Conservation (phyloP, 2,329 filamentous ascomycete genomes). For the Sclerotinia spermophila region DNA sequence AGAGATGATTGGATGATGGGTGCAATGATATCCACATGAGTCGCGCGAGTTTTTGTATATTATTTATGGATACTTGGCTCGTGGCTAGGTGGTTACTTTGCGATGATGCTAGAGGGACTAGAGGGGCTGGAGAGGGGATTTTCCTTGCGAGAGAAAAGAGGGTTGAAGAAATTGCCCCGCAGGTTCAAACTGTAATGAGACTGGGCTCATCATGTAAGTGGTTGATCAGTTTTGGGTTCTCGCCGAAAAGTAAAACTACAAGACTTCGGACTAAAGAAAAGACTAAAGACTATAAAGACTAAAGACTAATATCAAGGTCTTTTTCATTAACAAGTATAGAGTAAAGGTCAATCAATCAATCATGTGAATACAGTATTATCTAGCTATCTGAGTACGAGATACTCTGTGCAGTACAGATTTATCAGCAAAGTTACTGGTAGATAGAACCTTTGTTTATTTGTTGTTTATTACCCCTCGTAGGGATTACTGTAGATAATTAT, state of each 20-base stretch:
- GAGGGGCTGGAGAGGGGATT: neutral
- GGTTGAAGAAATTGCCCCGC: neutral
- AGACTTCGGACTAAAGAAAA: too few relatives aligned
- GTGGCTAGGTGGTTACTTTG: neutral
- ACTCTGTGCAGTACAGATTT: neutral
- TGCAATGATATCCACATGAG: neutral
- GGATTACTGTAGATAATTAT: neutral
- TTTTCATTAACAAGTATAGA: neutral
- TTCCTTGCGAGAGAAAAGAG: neutral
- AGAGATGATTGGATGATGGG: neutral
- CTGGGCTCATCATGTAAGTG: neutral
- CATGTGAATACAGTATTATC: neutral
- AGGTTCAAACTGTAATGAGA: neutral
- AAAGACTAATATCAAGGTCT: neutral
- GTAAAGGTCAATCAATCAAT: neutral
- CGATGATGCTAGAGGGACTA: neutral
- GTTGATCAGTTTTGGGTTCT: neutral
- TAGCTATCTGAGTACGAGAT: neutral
- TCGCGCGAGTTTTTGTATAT: neutral
- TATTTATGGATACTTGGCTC: slow-evolving; percentile 4
- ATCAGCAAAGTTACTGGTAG: too few relatives aligned
- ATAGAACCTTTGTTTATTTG: neutral
- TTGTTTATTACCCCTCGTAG: neutral
- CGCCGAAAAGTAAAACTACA: neutral
- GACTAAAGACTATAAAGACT: neutral